Evolutionary conservation across 352 stramenopile species (phyloP).

Genomic region (Pythium rishiriense): DNA sequence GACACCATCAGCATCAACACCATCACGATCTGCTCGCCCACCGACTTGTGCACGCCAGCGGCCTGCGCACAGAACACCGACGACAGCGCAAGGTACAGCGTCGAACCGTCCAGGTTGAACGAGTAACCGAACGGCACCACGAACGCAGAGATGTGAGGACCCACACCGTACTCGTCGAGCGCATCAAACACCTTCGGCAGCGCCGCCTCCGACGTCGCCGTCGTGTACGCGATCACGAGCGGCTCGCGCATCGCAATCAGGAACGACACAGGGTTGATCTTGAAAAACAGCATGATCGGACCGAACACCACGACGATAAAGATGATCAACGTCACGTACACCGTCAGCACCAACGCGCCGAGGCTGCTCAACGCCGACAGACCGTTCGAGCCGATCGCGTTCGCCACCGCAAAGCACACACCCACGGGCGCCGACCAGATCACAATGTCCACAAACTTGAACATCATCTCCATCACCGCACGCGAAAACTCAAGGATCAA

Average conservation of each 20-base stretch:
- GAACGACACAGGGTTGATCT: conserved; percentile 47
- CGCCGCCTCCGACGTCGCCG: conserved; percentile 26
- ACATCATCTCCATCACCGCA: conserved; percentile 66
- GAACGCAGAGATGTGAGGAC: conserved; percentile 49
- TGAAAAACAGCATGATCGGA: conserved; percentile 43
- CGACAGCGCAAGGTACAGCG: conserved; percentile 47
- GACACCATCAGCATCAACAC: conserved; percentile 17
- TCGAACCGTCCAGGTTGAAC: conserved; percentile 64
- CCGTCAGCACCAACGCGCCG: conserved; percentile 42
- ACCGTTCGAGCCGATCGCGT: conserved; percentile 51
- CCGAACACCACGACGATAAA: conserved; percentile 56
- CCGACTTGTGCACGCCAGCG: conserved; percentile 29
- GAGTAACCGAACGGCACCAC: conserved; percentile 66
- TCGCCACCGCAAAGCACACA: conserved; percentile 58
- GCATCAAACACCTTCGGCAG: conserved; percentile 58
- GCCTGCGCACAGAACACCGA: conserved; percentile 59
- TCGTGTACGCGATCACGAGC: conserved; percentile 53
- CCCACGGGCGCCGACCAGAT: conserved; percentile 62
- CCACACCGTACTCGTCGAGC: conserved; percentile 52
- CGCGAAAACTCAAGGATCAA: conserved; percentile 48
- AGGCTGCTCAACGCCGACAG: conserved; percentile 39
- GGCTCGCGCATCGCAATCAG: conserved; percentile 46
- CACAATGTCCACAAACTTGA: conserved; percentile 72
- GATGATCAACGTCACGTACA: conserved; percentile 47
- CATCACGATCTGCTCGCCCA: conserved; percentile 15